phyloP scores from a whole-genome alignment of 179 eudicot species.

The Sideroxylon spinosum region DNA sequence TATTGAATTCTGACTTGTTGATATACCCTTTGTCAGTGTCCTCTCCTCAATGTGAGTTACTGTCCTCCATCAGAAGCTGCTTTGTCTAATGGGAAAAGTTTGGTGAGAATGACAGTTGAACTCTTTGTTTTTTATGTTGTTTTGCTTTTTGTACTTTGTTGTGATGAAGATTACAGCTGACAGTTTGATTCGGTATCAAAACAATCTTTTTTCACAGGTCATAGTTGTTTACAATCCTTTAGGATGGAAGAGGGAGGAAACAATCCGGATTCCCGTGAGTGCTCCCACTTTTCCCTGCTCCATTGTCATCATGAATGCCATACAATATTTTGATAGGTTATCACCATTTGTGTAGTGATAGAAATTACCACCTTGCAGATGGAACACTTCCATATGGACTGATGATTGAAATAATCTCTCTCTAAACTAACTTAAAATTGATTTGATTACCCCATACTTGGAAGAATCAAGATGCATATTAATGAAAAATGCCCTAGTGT shows the following conservation, averaged over 20 bases:
- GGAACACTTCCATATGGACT: background rate
- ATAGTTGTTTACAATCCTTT: constrained; percentile 77
- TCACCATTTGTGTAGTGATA: background rate
- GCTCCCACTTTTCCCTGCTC: background rate
- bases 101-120: constrained; percentile 42
- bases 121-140: constrained; percentile 12
- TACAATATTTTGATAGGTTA: constrained; percentile 3
- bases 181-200: constrained; percentile 4
- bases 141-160: background rate
- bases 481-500: background rate
- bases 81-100: constrained; percentile 53
- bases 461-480: background rate
- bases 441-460: background rate
- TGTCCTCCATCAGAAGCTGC: constrained; percentile 87
- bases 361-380: background rate
- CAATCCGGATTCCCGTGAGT: constrained; percentile 82
- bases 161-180: constrained; percentile 3
- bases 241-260: constrained; percentile 91
- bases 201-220: constrained; percentile 38
- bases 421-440: background rate
- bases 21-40: constrained; percentile 56
- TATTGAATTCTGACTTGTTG: constrained; percentile 19
- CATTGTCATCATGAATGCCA: background rate
- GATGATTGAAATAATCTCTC: background rate
- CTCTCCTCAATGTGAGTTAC: constrained; percentile 83